Evolutionary conservation across 768 basidiomycete genomes (phyloP), one percentile per base, ranked within the genome.

Genomic region (Termitomyces sp.): DNA sequence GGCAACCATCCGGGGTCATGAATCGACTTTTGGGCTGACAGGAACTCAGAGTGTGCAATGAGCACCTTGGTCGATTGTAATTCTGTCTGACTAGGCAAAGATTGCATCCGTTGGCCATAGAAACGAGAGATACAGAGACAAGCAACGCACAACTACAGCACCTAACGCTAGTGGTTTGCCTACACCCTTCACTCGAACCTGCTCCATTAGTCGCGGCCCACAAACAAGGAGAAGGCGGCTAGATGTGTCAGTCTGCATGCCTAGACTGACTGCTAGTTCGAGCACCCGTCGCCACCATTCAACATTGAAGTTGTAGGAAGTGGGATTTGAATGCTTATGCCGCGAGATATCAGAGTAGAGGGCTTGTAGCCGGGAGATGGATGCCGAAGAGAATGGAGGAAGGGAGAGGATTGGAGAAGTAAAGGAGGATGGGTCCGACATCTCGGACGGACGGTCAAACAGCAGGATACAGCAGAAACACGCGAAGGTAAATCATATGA

Each of bases 261-360:
- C 88, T 26, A 74, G 75, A 54, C 75, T 67, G n/a, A 87, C 81
- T 40, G 88, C 66, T 16, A 74, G 74, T 63, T 88, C 81, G 9
- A 94, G 75, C 0, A 84, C 82, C 46, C 75, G 73, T 35, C 81
- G 83, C 95, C 95, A 98, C 94, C 94, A 98, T 54, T 87, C 83
- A 32, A 93, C 75, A 66, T 91, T 90, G 11, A 91, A 83, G 50
- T 83, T 72, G 69, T 87, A 97, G 4, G 91, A 86, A 2, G 87
- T 80, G 0, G 92, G 89, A 69, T 98, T 95, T 1, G 92, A 88
- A 49, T 83, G 75, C 64, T 88, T 91, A 72, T 95, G 92, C 13
- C 85, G 77, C 0, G 90, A 84, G 57, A 95, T 85, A 66, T 95
- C 93, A 8, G 94, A 89, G 72, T 95, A 98, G 7, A 98, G 77